phyloP scores from a whole-genome alignment of 108 stramenopile species.

The Cyclotella sp. region DNA sequence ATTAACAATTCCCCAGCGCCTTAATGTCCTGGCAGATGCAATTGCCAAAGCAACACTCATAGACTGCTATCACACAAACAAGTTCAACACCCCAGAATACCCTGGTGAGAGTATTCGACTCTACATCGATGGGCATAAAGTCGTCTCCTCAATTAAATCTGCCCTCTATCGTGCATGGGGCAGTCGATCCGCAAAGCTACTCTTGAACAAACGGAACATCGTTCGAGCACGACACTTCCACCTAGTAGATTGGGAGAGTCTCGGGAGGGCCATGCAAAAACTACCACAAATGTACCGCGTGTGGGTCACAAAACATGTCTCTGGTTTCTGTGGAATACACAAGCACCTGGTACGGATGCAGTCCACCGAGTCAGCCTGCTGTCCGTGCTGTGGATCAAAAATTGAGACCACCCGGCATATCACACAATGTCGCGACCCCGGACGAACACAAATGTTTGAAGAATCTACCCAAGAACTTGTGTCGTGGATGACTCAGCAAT shows the following conservation, averaged over 20 bases:
- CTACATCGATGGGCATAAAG: background rate
- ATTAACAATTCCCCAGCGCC: background rate
- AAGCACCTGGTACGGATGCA: background rate
- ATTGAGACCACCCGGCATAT: conserved; percentile 2
- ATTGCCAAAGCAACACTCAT: conserved; percentile 8
- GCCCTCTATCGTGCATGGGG: conserved; percentile 15
- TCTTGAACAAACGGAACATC: no score
- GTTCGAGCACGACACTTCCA: no score
- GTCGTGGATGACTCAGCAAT: no score
- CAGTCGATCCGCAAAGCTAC: background rate
- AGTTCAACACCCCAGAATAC: background rate
- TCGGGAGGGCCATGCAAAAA: background rate
- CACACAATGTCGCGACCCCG: background rate
- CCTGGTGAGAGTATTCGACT: background rate
- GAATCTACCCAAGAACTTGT: no score
- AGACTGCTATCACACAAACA: no score
- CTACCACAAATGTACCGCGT: conserved; percentile 15
- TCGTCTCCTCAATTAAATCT: background rate
- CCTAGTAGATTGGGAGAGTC: conserved; percentile 2
- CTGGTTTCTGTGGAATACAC: background rate
- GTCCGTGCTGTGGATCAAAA: background rate
- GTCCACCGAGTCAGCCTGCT: background rate
- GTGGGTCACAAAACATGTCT: conserved; percentile 4
- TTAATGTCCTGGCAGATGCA: conserved; percentile 6
- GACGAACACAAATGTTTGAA: conserved; percentile 3